These are phyloP conservation scores for Globisporangium alternatum DNA, from an alignment of 352 stramenopile genomes.

Conservation along the genomic window DNA sequence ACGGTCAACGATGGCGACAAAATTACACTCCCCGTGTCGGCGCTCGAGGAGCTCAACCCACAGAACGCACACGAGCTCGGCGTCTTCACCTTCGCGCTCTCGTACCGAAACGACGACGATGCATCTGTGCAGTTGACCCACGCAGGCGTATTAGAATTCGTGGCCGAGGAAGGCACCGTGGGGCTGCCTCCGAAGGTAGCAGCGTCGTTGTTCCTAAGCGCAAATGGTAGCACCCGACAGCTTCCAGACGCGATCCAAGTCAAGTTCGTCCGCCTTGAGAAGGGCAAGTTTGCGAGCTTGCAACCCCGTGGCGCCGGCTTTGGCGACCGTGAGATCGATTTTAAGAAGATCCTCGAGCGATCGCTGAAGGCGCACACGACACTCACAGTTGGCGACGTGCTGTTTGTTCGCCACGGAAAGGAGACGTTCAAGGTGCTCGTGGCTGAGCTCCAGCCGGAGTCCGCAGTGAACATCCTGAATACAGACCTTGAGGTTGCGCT, in stretches of 20 bases:
- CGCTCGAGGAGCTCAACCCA: constrained; percentile 72
- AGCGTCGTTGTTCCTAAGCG: constrained; percentile 51
- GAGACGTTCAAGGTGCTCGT: constrained; percentile 79
- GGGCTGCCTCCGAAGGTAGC: constrained; percentile 78
- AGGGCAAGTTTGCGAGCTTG: constrained; percentile 63
- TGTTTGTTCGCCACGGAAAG: constrained; percentile 73
- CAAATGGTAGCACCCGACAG: not conserved
- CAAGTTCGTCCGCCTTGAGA: constrained; percentile 70
- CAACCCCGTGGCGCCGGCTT: constrained; percentile 72
- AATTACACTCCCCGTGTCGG: constrained; percentile 70
- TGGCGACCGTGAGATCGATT: constrained; percentile 71
- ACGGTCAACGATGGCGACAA: constrained; percentile 65
- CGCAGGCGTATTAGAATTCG: constrained; percentile 77
- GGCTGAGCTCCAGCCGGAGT: constrained; percentile 48
- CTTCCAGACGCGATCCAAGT: constrained; percentile 47
- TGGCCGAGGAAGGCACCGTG: constrained; percentile 71
- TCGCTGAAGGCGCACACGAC: constrained; percentile 75
- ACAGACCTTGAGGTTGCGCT: constrained; percentile 83
- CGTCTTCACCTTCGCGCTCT: constrained; percentile 84
- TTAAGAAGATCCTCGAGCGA: constrained; percentile 76
- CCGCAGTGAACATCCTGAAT: constrained; percentile 68
- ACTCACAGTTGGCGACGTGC: constrained; percentile 65
- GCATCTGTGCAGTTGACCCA: constrained; percentile 46
- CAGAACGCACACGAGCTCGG: constrained; percentile 72
- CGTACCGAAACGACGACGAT: constrained; percentile 18